These are phyloP conservation scores for Phytophthora macrochlamydospora DNA, from an alignment of 352 stramenopile genomes.

Conservation along the genomic window DNA sequence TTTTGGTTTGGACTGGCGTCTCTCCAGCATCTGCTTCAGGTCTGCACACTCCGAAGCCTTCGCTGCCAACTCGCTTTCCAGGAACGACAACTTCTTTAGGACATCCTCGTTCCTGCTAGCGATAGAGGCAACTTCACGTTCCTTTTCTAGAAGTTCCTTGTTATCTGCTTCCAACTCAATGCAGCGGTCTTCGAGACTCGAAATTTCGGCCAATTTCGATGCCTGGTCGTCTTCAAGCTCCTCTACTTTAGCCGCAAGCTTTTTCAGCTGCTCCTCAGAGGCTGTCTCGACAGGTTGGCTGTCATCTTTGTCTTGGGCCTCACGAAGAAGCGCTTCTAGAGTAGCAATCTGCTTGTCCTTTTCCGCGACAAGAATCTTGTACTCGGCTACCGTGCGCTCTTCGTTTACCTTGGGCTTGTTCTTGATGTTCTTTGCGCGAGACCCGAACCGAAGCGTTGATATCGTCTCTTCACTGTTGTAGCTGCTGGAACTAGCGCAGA, in stretches of 20 bases:
- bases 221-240: conserved; percentile 67
- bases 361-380: conserved; percentile 62
- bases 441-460: conserved; percentile 76
- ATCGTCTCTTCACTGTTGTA: conserved; percentile 80
- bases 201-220: conserved; percentile 55
- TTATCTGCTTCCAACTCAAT: conserved; percentile 50
- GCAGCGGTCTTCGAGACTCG: conserved; percentile 61
- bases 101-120: conserved; percentile 57
- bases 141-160: conserved; percentile 44
- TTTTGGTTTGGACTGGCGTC: conserved; percentile 11
- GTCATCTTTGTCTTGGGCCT: conserved; percentile 16
- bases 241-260: conserved; percentile 55
- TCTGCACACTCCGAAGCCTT: conserved; percentile 59
- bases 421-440: conserved; percentile 79
- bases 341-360: conserved; percentile 62
- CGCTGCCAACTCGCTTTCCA: conserved; percentile 54
- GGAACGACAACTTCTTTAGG: conserved; percentile 50
- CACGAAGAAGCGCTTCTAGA: conserved; percentile 42
- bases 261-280: conserved; percentile 50
- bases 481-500: conserved; percentile 67
- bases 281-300: conserved; percentile 30
- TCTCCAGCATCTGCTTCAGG: conserved; percentile 44
- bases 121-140: conserved; percentile 42
- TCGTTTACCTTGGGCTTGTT: conserved; percentile 84
- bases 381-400: conserved; percentile 90